phyloP scores from a whole-genome alignment of 441 rosid genomes.

The Populus hybrid region DNA sequence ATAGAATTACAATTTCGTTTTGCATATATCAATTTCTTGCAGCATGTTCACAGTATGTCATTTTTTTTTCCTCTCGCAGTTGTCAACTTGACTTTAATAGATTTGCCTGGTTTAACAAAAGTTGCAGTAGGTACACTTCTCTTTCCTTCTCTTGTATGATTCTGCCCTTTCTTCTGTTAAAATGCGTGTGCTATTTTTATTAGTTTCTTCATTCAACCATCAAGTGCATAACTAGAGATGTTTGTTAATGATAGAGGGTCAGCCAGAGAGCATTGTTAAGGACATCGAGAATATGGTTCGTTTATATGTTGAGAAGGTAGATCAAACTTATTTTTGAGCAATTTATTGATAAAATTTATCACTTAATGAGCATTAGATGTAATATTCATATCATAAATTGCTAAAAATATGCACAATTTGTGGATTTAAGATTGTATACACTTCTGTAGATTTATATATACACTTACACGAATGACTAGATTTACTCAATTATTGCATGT shows the following conservation, averaged over 20 bases:
- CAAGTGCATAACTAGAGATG: constrained; percentile 12
- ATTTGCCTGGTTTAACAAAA: constrained; percentile 87
- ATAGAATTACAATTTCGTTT: constrained; percentile 1
- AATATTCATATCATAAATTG: not conserved
- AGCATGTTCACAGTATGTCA: not conserved
- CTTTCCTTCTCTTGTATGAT: not conserved
- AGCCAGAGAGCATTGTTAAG: constrained; percentile 67
- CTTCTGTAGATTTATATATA: not conserved
- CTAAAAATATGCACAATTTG: not conserved
- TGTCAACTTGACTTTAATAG: constrained; percentile 76
- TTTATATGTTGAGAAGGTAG: constrained; percentile 82
- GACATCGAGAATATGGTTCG: constrained; percentile 85
- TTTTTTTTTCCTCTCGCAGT: constrained; percentile 34
- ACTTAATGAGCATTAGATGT: not conserved
- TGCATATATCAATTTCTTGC: not conserved
- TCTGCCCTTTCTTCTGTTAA: not conserved
- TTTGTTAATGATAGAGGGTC: constrained; percentile 61
- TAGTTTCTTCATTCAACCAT: constrained; percentile 1
- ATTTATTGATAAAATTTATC: not conserved
- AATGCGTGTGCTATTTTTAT: not conserved
- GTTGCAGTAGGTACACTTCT: constrained; percentile 66
- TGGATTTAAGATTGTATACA: not conserved
- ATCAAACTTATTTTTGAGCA: not conserved
- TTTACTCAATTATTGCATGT: not conserved
- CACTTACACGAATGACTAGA: not conserved